Percentiles rank a stretch among this genome's conserved stretches.
phyloP scores from a whole-genome alignment of 192 early-diverging fungal species.

The Backusella australiensis region DNA sequence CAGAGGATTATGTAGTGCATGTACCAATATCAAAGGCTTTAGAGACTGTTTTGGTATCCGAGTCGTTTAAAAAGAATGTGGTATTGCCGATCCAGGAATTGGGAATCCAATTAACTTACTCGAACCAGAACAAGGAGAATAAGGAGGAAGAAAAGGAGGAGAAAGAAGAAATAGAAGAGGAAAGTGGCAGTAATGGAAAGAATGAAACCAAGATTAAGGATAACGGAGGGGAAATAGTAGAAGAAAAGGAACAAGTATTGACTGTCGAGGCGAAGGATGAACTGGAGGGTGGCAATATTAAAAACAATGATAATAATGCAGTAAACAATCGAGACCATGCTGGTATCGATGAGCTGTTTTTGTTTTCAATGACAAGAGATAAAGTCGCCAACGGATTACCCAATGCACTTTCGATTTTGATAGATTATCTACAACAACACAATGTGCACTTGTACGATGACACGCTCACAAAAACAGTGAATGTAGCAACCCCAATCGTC shows the following conservation, averaged over 20 bases:
- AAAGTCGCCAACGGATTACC: neutral
- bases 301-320: neutral
- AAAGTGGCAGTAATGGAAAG: neutral
- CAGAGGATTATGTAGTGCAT: constrained; percentile 51
- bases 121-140: neutral
- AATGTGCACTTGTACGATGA: neutral
- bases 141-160: neutral
- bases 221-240: too few species aligned
- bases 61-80: neutral
- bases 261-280: neutral
- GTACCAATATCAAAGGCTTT: constrained; percentile 38
- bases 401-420: neutral
- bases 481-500: neutral
- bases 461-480: neutral
- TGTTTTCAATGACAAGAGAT: constrained; percentile 5
- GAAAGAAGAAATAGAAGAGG: neutral
- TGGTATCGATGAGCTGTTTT: neutral
- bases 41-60: neutral
- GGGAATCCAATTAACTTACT: neutral
- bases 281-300: neutral
- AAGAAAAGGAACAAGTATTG: neutral
- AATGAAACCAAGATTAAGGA: neutral
- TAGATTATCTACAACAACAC: neutral
- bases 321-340: neutral
- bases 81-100: neutral